A percentile compares a stretch with the other conserved stretches of the same genome.
Conservation (phyloP, 108 stramenopile species). For the Stephanodiscus triporus region DNA sequence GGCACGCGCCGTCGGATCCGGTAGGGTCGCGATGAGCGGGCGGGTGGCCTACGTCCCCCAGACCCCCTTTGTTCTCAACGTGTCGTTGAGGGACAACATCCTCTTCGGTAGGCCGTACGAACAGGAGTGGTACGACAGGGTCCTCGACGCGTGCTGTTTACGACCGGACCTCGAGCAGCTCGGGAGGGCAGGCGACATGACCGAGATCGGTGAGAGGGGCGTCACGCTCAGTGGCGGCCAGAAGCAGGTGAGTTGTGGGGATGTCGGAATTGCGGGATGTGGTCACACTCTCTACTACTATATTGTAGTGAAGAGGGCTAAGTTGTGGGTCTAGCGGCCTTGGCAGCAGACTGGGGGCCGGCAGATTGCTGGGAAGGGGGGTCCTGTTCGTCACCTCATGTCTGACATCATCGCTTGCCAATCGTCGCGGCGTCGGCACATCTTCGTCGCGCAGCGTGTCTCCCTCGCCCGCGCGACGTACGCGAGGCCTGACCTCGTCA, state of each 20-base stretch:
- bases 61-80: conserved; percentile 93
- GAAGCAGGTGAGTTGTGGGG: too few species aligned
- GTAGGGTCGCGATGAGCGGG: conserved; percentile 19
- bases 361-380: too few species aligned
- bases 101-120: conserved; percentile 87
- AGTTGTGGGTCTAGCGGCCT: too few species aligned
- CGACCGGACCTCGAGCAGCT: conserved; percentile 68
- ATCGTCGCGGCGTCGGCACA: too few species aligned
- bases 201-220: conserved; percentile 95
- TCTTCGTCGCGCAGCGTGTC: too few species aligned
- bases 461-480: conserved; percentile 83
- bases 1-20: not conserved
- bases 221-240: conserved; percentile 91
- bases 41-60: conserved; percentile 88
- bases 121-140: conserved; percentile 75
- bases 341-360: too few species aligned
- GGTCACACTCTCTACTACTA: too few species aligned
- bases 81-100: conserved; percentile 93
- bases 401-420: too few species aligned
- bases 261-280: too few species aligned
- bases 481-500: conserved; percentile 60
- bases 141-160: conserved; percentile 85
- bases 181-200: conserved; percentile 57
- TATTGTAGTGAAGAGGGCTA: too few species aligned
- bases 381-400: too few species aligned